Evolutionary conservation across 495 filamentous ascomycete species (phyloP).

Genomic region (Penicillium longicatenatum): DNA sequence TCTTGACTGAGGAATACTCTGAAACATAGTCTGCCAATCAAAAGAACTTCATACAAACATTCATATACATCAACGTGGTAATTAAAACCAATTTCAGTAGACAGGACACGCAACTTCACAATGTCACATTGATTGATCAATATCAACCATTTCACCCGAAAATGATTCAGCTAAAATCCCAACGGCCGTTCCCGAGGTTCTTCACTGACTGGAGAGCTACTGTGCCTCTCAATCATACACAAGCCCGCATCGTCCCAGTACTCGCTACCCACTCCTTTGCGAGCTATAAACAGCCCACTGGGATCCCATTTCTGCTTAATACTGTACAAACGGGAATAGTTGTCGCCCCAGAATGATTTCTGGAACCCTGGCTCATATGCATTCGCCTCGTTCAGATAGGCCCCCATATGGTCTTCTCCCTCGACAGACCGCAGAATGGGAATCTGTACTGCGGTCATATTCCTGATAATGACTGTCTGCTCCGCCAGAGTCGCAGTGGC

Average conservation of each 20-base stretch:
- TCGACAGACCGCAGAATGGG: slow-evolving; percentile 45
- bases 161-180: not conserved
- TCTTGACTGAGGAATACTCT: not conserved
- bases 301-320: slow-evolving; percentile 46
- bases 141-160: too few species aligned
- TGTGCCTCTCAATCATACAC: slow-evolving; percentile 14
- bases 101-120: not conserved
- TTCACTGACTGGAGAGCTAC: not conserved
- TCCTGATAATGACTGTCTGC: slow-evolving; percentile 35
- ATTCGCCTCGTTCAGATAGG: slow-evolving; percentile 55
- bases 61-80: not conserved
- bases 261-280: slow-evolving; percentile 35
- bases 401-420: slow-evolving; percentile 35
- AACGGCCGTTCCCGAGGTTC: not conserved
- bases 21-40: slow-evolving; percentile 1
- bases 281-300: slow-evolving; percentile 28
- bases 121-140: too few species aligned
- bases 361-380: slow-evolving; percentile 48
- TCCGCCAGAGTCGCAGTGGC: slow-evolving; percentile 24
- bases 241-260: slow-evolving; percentile 37
- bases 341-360: slow-evolving; percentile 50
- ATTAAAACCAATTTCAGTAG: not conserved
- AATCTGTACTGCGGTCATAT: slow-evolving; percentile 41
- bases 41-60: not conserved
- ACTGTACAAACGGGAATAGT: slow-evolving; percentile 44